phyloP scores from a whole-genome alignment of 192 early-diverging fungal species.

The Coemansia sp. region DNA sequence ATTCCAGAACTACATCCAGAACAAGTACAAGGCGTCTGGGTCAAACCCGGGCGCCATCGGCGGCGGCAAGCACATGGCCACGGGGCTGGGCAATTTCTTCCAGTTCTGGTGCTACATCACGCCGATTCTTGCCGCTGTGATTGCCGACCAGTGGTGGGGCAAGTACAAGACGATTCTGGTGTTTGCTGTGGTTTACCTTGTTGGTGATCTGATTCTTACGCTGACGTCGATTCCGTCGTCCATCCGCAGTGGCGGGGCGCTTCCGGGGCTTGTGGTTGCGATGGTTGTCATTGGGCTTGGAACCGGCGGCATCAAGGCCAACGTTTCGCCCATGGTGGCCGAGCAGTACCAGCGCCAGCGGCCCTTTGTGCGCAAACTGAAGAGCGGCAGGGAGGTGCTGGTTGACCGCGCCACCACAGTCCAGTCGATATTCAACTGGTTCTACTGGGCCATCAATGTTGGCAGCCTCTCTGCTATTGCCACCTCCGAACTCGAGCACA shows the following conservation, averaged over 20 bases:
- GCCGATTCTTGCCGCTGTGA: conserved; percentile 61
- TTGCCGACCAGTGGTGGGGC: conserved; percentile 72
- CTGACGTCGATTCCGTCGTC: conserved; percentile 60
- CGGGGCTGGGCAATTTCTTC: conserved; percentile 56
- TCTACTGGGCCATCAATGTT: conserved; percentile 69
- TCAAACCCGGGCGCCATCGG: conserved; percentile 46
- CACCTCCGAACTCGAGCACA: conserved; percentile 53
- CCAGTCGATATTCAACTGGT: conserved; percentile 75
- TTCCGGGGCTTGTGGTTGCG: conserved; percentile 64
- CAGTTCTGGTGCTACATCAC: conserved; percentile 60
- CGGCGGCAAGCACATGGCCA: conserved; percentile 54
- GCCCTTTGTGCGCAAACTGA: conserved; percentile 55
- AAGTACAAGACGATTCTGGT: conserved; percentile 71
- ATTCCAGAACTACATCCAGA: conserved; percentile 62
- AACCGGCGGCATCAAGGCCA: conserved; percentile 77
- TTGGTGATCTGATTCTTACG: conserved; percentile 66
- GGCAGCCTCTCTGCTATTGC: conserved; percentile 59
- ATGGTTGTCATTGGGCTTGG: conserved; percentile 70
- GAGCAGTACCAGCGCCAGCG: conserved; percentile 61
- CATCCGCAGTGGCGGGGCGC: conserved; percentile 52
- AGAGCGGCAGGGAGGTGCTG: conserved; percentile 56
- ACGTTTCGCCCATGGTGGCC: conserved; percentile 72
- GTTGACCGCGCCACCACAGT: conserved; percentile 63
- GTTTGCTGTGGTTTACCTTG: conserved; percentile 61
- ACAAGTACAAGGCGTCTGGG: conserved; percentile 39